Conservation (phyloP, 2,329 filamentous ascomycete genomes). For the Talaromyces albobiverticillius region DNA sequence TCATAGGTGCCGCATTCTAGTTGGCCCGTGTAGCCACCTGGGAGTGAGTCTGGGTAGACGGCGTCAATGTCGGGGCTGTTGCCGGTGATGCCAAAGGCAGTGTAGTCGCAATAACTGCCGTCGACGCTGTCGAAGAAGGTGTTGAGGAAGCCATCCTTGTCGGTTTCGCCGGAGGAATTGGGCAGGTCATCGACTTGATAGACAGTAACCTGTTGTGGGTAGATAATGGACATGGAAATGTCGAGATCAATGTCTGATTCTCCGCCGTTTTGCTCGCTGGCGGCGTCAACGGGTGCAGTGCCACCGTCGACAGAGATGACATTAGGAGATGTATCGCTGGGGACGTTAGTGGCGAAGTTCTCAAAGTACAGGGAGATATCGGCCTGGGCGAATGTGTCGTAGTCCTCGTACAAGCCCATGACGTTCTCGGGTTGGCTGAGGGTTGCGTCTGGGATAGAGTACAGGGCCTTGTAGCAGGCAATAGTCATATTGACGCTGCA, state of each 20-base stretch:
- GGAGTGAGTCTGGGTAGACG: conserved; percentile 2
- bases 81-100: conserved; percentile 5
- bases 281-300: conserved; percentile 4
- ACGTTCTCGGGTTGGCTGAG: conserved; percentile 10
- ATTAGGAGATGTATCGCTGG: conserved; percentile 1
- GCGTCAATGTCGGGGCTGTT: conserved; percentile 9
- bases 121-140: conserved; percentile 12
- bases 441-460: conserved; percentile 2
- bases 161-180: conserved; percentile 5
- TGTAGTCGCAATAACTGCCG: conserved; percentile 10
- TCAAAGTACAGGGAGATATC: conserved; percentile 12
- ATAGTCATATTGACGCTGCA: conserved; percentile 12
- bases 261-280: conserved; percentile 7
- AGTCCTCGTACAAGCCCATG: conserved; percentile 9
- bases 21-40: conserved; percentile 6
- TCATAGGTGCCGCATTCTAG: conserved; percentile 19
- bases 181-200: conserved; percentile 12
- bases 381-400: conserved; percentile 9
- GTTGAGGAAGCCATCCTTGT: conserved; percentile 3
- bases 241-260: conserved; percentile 13
- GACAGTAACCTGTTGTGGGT: conserved; percentile 8
- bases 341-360: conserved; percentile 8
- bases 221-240: conserved; percentile 7
- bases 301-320: conserved; percentile 13
- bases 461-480: conserved; percentile 11